Percentiles rank a stretch among this genome's conserved stretches.
These are phyloP conservation scores for Chimonanthus salicifolius DNA, from an alignment of 164 flowering plant genomes.

Conservation along the genomic window DNA sequence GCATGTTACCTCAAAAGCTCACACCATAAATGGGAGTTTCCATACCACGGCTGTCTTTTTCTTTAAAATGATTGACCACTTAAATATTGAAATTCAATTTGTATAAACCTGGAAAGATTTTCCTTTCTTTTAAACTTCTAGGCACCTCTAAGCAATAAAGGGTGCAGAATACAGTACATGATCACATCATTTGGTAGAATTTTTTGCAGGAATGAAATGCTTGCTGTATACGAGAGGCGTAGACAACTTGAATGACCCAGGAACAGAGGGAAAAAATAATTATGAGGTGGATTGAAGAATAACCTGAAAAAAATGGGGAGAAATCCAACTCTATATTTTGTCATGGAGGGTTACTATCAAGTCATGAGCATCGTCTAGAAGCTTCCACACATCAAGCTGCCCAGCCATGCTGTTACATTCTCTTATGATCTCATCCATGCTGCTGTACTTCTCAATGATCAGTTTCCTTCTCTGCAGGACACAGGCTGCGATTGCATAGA, in stretches of 20 bases:
- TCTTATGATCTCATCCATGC: constrained; percentile 91
- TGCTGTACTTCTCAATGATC: constrained; percentile 76
- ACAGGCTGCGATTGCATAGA: constrained; percentile 90
- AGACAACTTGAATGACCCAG: not conserved
- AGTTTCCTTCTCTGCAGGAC: constrained; percentile 83
- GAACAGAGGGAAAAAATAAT: not conserved
- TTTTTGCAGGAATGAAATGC: not conserved
- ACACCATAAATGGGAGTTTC: too few species aligned
- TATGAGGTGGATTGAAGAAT: not conserved
- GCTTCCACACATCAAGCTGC: constrained; percentile 92
- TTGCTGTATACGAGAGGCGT: not conserved
- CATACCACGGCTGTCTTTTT: too few species aligned
- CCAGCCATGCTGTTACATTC: constrained; percentile 96
- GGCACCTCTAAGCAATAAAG: not conserved
- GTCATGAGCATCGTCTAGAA: constrained; percentile 84
- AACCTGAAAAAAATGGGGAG: not conserved
- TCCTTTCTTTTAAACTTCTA: not conserved
- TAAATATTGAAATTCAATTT: too few species aligned
- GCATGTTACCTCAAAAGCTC: too few species aligned
- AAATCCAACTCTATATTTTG: constrained; percentile 36
- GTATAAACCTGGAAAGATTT: not conserved
- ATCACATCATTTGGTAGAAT: not conserved
- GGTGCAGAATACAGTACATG: constrained; percentile 1
- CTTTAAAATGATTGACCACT: not conserved
- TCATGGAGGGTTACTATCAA: constrained; percentile 79